Evolutionary conservation across 2,329 filamentous ascomycete genomes (phyloP).

Genomic region (Apiospora koreana): DNA sequence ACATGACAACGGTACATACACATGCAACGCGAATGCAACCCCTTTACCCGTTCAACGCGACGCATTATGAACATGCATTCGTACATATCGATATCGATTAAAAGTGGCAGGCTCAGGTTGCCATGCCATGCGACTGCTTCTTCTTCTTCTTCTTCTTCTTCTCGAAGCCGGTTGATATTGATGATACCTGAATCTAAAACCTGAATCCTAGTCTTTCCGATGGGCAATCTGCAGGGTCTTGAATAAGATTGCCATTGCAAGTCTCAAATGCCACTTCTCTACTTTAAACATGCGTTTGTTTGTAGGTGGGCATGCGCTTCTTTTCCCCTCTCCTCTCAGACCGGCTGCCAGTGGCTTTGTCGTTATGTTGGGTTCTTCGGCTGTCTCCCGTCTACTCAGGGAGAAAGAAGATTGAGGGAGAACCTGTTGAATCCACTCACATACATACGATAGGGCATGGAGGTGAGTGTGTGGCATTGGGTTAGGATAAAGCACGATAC

Average conservation of each 20-base stretch:
- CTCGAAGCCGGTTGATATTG: neutral
- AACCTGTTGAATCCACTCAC: neutral
- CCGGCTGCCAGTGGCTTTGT: neutral
- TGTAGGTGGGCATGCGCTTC: neutral
- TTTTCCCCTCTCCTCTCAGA: neutral
- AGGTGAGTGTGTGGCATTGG: neutral
- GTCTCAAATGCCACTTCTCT: slow-evolving; percentile 3
- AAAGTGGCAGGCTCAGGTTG: neutral
- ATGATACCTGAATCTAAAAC: neutral
- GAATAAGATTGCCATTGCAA: neutral
- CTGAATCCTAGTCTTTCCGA: neutral
- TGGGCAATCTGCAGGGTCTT: slow-evolving; percentile 8
- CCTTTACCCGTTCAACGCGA: neutral
- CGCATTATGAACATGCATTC: neutral
- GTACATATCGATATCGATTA: neutral
- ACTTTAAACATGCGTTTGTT: neutral
- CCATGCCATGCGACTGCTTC: neutral
- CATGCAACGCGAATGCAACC: neutral
- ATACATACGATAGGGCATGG: neutral
- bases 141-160: neutral
- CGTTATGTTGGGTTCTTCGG: neutral
- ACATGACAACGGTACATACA: slow-evolving; percentile 4
- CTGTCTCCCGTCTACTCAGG: neutral
- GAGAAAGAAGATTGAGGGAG: neutral
- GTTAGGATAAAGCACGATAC: neutral